These are phyloP conservation scores for Neofusicoccum parvum DNA, from an alignment of 2,329 filamentous ascomycete species.

Conservation along the genomic window DNA sequence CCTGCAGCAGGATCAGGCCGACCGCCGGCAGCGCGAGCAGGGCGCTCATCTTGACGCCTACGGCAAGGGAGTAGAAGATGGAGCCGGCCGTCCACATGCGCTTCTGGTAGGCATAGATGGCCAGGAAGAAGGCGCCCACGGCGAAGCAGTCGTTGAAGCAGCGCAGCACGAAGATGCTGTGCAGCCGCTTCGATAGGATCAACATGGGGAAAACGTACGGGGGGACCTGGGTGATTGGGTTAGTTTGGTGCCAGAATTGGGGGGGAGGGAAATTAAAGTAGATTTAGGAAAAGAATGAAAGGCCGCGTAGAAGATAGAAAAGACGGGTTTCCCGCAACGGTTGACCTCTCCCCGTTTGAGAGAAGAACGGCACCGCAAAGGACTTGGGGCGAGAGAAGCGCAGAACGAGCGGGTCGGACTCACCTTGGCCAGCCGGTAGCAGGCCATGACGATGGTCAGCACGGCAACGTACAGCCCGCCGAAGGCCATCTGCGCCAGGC, in stretches of 20 bases:
- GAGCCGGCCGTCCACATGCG: conserved; percentile 73
- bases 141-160: conserved; percentile 97
- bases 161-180: conserved; percentile 89
- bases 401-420: too few relatives aligned
- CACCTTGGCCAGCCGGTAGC: conserved; percentile 76
- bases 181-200: conserved; percentile 85
- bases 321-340: too few relatives aligned
- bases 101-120: conserved; percentile 77
- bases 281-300: too few relatives aligned
- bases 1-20: conserved; percentile 73
- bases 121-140: conserved; percentile 76
- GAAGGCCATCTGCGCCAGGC: conserved; percentile 83
- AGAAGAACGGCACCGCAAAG: not conserved
- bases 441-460: conserved; percentile 75
- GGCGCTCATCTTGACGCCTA: conserved; percentile 95
- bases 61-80: conserved; percentile 72
- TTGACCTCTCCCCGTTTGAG: not conserved
- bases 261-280: not conserved
- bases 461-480: conserved; percentile 75
- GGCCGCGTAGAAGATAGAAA: too few relatives aligned
- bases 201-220: conserved; percentile 86
- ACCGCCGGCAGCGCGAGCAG: conserved; percentile 82
- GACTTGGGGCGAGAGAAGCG: too few relatives aligned
- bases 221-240: conserved; percentile 60
- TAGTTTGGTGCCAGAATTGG: not conserved